A percentile compares a stretch with the other conserved stretches of the same genome.
Conservation (phyloP, 1,284 basidiomycete species). For the Heterobasidion annosum region DNA sequence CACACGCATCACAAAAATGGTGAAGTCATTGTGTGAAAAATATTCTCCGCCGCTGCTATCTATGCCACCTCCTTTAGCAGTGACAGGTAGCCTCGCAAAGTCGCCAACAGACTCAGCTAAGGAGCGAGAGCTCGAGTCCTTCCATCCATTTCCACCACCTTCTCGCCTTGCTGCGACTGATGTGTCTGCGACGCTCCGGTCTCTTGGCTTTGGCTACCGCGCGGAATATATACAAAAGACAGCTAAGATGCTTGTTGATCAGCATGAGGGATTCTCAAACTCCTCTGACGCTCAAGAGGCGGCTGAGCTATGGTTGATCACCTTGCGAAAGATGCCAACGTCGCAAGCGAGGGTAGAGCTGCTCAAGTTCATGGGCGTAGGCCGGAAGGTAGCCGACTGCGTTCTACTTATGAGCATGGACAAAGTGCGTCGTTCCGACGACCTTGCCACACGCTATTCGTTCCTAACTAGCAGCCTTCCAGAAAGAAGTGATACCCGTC, state of each 20-base stretch:
- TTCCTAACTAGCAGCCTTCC: neutral
- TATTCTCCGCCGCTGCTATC: slow-evolving; percentile 63
- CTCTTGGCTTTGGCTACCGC: slow-evolving; percentile 93
- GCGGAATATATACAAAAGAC: slow-evolving; percentile 86
- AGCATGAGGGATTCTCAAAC: slow-evolving; percentile 24
- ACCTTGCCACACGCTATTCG: neutral
- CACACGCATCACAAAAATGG: slow-evolving; percentile 83
- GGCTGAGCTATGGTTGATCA: slow-evolving; percentile 52
- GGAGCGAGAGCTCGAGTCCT: slow-evolving; percentile 29
- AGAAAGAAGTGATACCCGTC: slow-evolving; percentile 83
- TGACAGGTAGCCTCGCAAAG: slow-evolving; percentile 2
- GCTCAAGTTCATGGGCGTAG: slow-evolving; percentile 82
- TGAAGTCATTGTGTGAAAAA: slow-evolving; percentile 62
- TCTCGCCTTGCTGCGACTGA: slow-evolving; percentile 50
- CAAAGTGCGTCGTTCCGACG: slow-evolving; percentile 44
- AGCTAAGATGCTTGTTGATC: slow-evolving; percentile 68
- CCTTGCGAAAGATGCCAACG: slow-evolving; percentile 46
- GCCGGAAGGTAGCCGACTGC: slow-evolving; percentile 95
- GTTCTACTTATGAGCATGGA: slow-evolving; percentile 92
- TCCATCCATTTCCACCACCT: slow-evolving; percentile 85
- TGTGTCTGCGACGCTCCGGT: slow-evolving; percentile 64
- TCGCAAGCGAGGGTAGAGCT: slow-evolving; percentile 65
- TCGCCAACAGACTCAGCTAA: slow-evolving; percentile 3
- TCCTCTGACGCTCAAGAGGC: slow-evolving; percentile 25
- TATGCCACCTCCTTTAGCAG: slow-evolving; percentile 28